Base-by-base conservation (phyloP, 495 filamentous ascomycete genomes). In the Penicillium manginii region DNA sequence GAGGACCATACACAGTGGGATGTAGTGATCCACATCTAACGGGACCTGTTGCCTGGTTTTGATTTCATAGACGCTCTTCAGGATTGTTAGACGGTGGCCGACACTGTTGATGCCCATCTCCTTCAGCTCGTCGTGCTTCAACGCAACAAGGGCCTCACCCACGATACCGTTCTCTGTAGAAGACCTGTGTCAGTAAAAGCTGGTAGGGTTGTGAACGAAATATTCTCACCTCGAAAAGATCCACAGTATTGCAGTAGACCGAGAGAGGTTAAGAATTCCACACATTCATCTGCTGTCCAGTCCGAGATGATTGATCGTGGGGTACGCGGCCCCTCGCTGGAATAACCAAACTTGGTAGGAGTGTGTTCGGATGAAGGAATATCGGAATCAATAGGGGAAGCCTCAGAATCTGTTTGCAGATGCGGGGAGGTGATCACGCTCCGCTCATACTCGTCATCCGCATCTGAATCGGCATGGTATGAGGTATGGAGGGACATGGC, bases 21-120 rank as follows among this genome's bases (percentile, higher is more conserved):
- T 87, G 73, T 97, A 98, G 67, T 98, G 90, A 62, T 96, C 94
- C 22, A 88, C 83, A 60, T 98, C 94, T 58, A 97, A 87, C 3
- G 91, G 88, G 56, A 98, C 84, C 64, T 92, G 89, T 68, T 97
- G 91, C 59, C 89, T 90, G 64, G 93, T 85, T 77, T 98, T 98
- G 61, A 92, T 85, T 67, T 97, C 92, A 73, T 97, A 98, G 35
- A 98, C 91, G 60, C 84, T 89, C 76, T 97, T 97, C 49, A 98
- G 81, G 42, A 98, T 94, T 2, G 93, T 96, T 58, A 98, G 81
- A 26, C 94, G 88, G 74, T 98, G 94, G 4, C 94, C 94, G 37
- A 97, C 90, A 71, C 93, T 97, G 52, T 80, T 78, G 62, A 98
- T 88, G 39, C 91, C 92, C 86, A 98, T 93, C 68, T 96, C 89